phyloP scores from a whole-genome alignment of 1,139 yeast species.

The Kazachstania sp. region DNA sequence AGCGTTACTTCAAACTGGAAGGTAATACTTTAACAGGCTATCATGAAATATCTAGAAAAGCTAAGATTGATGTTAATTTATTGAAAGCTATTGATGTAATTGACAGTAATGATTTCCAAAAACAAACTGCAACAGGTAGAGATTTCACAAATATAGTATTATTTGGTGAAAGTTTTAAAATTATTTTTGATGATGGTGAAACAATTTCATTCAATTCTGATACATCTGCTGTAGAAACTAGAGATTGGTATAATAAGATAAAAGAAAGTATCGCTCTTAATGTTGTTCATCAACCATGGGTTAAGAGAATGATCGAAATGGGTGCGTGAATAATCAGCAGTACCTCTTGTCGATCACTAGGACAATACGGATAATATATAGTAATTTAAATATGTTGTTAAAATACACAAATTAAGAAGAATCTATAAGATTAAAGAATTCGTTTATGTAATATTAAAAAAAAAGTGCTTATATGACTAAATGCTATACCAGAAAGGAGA shows the following conservation, averaged over 20 bases:
- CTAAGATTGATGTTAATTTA: slow-evolving; percentile 60
- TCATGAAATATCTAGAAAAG: slow-evolving; percentile 51
- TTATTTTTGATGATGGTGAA: slow-evolving; percentile 60
- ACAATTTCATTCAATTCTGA: slow-evolving; percentile 64
- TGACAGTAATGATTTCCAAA: slow-evolving; percentile 37
- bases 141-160: slow-evolving; percentile 57
- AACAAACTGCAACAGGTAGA: slow-evolving; percentile 30
- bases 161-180: slow-evolving; percentile 55
- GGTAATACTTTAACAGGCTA: slow-evolving; percentile 59
- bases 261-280: slow-evolving; percentile 48
- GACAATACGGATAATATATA: background rate
- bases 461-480: too few relatives aligned
- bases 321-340: background rate
- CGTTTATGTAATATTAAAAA: background rate
- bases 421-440: background rate
- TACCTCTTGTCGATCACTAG: background rate
- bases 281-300: slow-evolving; percentile 62
- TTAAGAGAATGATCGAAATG: slow-evolving; percentile 31
- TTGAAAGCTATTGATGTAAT: slow-evolving; percentile 50
- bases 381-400: background rate
- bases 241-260: slow-evolving; percentile 47
- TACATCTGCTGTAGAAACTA: slow-evolving; percentile 41
- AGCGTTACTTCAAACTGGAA: slow-evolving; percentile 50
- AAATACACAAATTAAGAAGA: background rate
- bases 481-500: too few relatives aligned